Evolutionary conservation across 2,329 filamentous ascomycete species (phyloP).

Genomic region (Metarhizium humberi): DNA sequence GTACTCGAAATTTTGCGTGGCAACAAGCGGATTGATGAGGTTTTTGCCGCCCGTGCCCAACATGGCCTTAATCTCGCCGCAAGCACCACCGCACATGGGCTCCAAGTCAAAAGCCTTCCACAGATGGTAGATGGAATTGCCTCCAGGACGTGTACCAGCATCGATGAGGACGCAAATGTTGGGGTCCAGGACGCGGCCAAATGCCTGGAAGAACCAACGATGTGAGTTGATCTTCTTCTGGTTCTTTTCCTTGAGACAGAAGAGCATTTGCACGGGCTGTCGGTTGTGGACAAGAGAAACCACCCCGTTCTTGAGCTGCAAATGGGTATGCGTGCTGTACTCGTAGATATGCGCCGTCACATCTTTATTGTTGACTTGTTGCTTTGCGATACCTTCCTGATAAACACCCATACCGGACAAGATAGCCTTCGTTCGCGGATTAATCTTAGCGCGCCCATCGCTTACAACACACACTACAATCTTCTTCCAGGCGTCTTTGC

Average conservation of each 20-base stretch:
- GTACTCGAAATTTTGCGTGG: slow-evolving; percentile 98
- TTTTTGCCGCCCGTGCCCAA: slow-evolving; percentile 75
- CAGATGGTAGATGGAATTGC: slow-evolving; percentile 90
- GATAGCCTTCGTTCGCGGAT: slow-evolving; percentile 79
- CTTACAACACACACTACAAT: slow-evolving; percentile 97
- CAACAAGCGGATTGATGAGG: slow-evolving; percentile 85
- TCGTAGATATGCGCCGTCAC: slow-evolving; percentile 98
- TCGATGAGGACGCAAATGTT: slow-evolving; percentile 96
- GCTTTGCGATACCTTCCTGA: slow-evolving; percentile 96
- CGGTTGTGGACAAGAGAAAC: slow-evolving; percentile 77
- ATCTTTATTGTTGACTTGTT: slow-evolving; percentile 92
- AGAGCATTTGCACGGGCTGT: slow-evolving; percentile 91
- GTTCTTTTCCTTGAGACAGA: slow-evolving; percentile 98
- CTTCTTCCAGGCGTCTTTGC: slow-evolving; percentile 98
- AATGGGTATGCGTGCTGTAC: slow-evolving; percentile 77
- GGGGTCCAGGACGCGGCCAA: slow-evolving; percentile 82
- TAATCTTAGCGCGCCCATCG: slow-evolving; percentile 95
- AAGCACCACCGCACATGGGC: slow-evolving; percentile 94
- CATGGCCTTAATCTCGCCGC: slow-evolving; percentile 99
- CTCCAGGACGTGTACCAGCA: slow-evolving; percentile 89
- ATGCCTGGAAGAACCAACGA: slow-evolving; percentile 97
- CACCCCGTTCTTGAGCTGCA: slow-evolving; percentile 83
- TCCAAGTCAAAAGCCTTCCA: slow-evolving; percentile 99
- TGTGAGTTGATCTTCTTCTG: slow-evolving; percentile 99
- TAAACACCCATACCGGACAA: slow-evolving; percentile 92